Evolutionary conservation across 1,139 yeast genomes (phyloP), one percentile per base, ranked within the genome.

Genomic region (Blastobotrys arbuscula): DNA sequence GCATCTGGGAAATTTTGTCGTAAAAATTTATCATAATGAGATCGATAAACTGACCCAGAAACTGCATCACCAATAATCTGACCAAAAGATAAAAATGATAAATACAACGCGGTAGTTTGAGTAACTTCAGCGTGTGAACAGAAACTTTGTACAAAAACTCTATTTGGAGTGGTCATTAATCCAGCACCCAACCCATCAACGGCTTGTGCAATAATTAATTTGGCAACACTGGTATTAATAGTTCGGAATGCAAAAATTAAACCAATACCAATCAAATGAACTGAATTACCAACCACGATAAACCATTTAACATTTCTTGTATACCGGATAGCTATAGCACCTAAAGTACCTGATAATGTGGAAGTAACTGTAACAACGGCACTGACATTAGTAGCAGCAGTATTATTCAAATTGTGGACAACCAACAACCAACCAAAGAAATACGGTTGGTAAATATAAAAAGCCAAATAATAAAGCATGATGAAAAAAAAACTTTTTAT

Each of bases 331-430:
- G 82, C 71, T 16, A 76, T 55, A n/a, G 81, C 59, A 10, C 87
- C 84, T 39, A 81, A 65, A 13, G 78, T 53, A 12, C 83, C 76
- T 26, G 85, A 82, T 42, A 77, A 72, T 37, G 82, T 73, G 18
- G 78, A 81, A 2, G 84, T 74, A 23, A 79, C 84, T 55, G 82
- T 82, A 13, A 84, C 74, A 58, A 77, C 77, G 48, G 82, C 67
- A 1, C 79, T 74, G 2, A 78, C 68, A 57, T 83, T 82, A 6
- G 83, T 77, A 12, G 89, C 87, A 2, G 87, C 79, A 48, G 69
- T 72, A 43, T 71, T 65, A 19, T 80, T 69, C 53, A 79, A 77
- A 59, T 78, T 69, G 65, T 45, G 46, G 5, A 44, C 82, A 75
- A 6, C 82, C 81, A 40, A 79, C 83, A 47, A 77, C 61, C 55